Base-by-base conservation (phyloP, 176 grass and related monocot species). In the Saccharum spontaneum region DNA sequence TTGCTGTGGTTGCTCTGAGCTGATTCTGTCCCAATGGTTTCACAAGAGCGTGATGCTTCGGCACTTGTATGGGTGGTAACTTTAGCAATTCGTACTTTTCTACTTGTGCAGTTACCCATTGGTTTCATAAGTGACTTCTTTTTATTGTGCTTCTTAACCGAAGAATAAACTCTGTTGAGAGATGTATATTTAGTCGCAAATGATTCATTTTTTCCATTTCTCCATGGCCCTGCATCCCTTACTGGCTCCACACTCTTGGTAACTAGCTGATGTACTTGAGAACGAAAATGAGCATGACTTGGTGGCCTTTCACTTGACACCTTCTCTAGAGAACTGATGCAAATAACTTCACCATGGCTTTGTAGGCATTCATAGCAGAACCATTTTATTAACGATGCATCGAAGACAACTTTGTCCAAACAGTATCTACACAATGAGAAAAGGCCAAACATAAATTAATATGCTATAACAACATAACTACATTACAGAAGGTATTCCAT, bases 381-480 rank as follows among this genome's bases (percentile, higher is more conserved):
- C 77, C 82, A 89, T 36, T 76, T 40, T 34, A 72, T 8, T 68
- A 18, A 50, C 20, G 70, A 74, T 39, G 83, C 77, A 34, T 85
- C 83, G 14, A 41, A 89, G 54, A 81, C 33, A 69, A 85, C 49
- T 30, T 85, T 50, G 16, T 80, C 49, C 70, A 89, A 44, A 62
- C 87, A 89, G 70, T 89, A 89, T 69, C 87, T 89, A 69, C 69
- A 80, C 30, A 84, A 69, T 80, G 60, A n/a, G 36, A n/a, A 84
- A 80, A 80, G 37, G 7, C 2, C 7, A 75, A 69, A 3, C 2
- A 75, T 54, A 79, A 82, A 26, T 17, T 78, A 70, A 41, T 10
- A 67, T 45, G 48, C 7, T 46, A 18, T 23, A 71, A 15, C 59
- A 65, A 49, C 38, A 57, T 44, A 67, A 54, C 17, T 75, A 43